Evolutionary conservation across 306 rosid species (phyloP), one percentile per base, ranked within the genome.

Genomic region (Pueraria montana): DNA sequence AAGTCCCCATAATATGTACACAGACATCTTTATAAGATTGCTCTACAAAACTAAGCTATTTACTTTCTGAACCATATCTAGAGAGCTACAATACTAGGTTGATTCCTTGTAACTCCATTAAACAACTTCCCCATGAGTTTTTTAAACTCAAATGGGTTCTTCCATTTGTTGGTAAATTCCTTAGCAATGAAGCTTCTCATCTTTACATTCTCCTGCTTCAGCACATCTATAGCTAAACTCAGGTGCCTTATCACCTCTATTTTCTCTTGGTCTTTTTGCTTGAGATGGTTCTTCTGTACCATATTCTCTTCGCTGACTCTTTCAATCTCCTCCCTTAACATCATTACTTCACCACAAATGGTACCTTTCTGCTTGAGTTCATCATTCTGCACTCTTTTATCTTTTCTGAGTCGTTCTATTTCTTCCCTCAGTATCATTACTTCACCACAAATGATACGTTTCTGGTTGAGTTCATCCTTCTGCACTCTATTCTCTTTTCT

Each of bases 201-300:
- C 84, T 77, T 85, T 77, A 81, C 77, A 82, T 90, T 91, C 77
- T 93, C 97, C 61, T 93, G 90, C 87, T 91, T 93, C 58, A 93
- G 84, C 87, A 93, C 0, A 84, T 91, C 91, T 71, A 95, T 85
- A 21, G 98, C 91, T 32, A 86, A 56, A 81, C 97, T 93, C 38
- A 95, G 80, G 70, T 95, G 95, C 40, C 91, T 85, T 76, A 95
- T 95, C 14, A 84, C 97, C 84, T 89, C 93, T 81, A 87, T 90
- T 74, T 93, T 95, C 88, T 91, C 95, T 85, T 69, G 92, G 84
- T 95, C 97, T 83, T 95, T 95, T 90, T 78, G 90, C 88, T 59
- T 64, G 4, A 95, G 82, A 50, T 76, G 77, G 49, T 79, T 86
- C 85, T 83, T 86, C 32, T 84, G 96, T 53, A 70, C 45, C 63